Conservation (phyloP, 345 rosid genomes). For the Citrus australasica region DNA sequence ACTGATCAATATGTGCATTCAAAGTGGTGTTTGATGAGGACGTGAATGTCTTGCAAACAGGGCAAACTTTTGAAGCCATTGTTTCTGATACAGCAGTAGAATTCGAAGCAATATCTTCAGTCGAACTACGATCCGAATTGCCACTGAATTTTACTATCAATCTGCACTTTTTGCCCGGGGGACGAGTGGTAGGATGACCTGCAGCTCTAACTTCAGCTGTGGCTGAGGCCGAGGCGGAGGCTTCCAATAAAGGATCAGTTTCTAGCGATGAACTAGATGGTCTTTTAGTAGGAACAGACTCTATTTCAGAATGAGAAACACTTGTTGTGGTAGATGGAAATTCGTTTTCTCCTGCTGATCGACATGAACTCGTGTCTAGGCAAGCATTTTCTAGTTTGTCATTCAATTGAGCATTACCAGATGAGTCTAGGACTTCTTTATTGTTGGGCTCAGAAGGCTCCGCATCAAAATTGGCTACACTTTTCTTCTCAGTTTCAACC, state of each 20-base stretch:
- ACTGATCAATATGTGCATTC: constrained; percentile 99
- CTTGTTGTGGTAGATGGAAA: constrained; percentile 49
- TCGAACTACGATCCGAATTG: constrained; percentile 49
- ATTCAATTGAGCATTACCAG: constrained; percentile 25
- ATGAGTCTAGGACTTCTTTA: constrained; percentile 25
- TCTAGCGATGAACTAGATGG: constrained; percentile 33
- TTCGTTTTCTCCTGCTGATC: constrained; percentile 49
- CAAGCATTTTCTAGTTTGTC: constrained; percentile 34
- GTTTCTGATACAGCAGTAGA: constrained; percentile 56
- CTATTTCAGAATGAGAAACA: constrained; percentile 53
- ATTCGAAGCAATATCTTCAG: constrained; percentile 67
- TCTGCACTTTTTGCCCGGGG: constrained; percentile 60
- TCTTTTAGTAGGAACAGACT: constrained; percentile 36
- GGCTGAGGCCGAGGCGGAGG: constrained; percentile 12
- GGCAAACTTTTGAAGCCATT: constrained; percentile 89
- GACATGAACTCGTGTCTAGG: constrained; percentile 35
- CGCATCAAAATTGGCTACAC: constrained; percentile 18
- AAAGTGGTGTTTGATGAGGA: constrained; percentile 95
- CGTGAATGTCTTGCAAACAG: constrained; percentile 95
- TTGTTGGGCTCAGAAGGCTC: constrained; percentile 27
- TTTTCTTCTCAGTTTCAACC: constrained; percentile 39
- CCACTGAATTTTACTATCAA: constrained; percentile 69
- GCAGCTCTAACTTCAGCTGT: constrained; percentile 27
- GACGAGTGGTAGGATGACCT: constrained; percentile 27
- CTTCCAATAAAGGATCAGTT: constrained; percentile 28